Percentiles rank a stretch among this genome's conserved stretches.
Conservation (phyloP, 1,284 basidiomycete species). For the Coniferiporia sulphurascens region DNA sequence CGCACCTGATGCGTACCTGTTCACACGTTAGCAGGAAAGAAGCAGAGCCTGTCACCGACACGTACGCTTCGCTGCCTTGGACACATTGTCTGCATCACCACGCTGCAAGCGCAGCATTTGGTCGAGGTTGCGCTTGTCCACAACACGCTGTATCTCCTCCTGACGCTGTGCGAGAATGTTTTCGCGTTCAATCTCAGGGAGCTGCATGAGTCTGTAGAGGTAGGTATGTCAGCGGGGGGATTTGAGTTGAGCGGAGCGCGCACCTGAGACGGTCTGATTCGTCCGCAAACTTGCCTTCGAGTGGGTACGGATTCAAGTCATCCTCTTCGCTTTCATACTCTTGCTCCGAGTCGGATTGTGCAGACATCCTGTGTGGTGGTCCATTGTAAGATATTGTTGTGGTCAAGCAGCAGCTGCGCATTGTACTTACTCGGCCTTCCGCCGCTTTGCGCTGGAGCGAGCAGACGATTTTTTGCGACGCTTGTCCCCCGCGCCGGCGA, state of each 20-base stretch:
- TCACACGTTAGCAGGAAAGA: slow-evolving; percentile 15
- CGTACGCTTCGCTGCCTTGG: slow-evolving; percentile 71
- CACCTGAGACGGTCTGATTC: slow-evolving; percentile 79
- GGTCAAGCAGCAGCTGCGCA: not conserved
- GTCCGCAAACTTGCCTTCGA: slow-evolving; percentile 87
- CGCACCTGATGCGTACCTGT: slow-evolving; percentile 71
- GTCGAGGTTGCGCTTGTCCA: slow-evolving; percentile 71
- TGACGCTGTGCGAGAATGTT: slow-evolving; percentile 74
- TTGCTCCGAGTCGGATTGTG: slow-evolving; percentile 42
- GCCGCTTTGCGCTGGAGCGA: slow-evolving; percentile 33
- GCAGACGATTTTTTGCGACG: slow-evolving; percentile 37
- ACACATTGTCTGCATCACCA: slow-evolving; percentile 51
- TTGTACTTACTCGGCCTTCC: slow-evolving; percentile 43
- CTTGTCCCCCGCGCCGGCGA: slow-evolving; percentile 56
- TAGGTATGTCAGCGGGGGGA: not conserved
- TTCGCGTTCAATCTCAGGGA: slow-evolving; percentile 89
- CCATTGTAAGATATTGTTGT: slow-evolving; percentile 31
- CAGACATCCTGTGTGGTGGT: slow-evolving; percentile 23
- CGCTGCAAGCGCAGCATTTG: slow-evolving; percentile 67
- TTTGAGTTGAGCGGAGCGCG: slow-evolving; percentile 27
- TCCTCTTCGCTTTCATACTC: slow-evolving; percentile 58
- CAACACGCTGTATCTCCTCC: slow-evolving; percentile 76
- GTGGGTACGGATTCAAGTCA: slow-evolving; percentile 71
- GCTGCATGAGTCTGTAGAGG: slow-evolving; percentile 56
- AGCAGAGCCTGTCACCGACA: slow-evolving; percentile 18